Evolutionary conservation across 1,139 yeast species (phyloP).

Genomic region (Pichia inconspicua): DNA sequence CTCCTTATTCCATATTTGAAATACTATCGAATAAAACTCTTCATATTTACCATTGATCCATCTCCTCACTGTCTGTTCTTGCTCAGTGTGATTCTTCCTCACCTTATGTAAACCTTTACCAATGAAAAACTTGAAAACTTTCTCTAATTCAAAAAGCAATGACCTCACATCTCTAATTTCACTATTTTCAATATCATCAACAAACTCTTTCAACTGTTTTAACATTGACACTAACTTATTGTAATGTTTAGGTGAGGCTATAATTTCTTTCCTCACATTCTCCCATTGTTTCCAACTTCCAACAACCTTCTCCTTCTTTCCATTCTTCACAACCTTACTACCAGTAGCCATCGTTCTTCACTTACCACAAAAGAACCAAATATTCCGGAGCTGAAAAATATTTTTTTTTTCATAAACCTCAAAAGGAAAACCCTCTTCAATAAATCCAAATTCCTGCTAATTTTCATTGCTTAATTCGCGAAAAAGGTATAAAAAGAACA

Average conservation of each 20-base stretch:
- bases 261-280: constrained; percentile 30
- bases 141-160: constrained; percentile 44
- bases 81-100: constrained; percentile 34
- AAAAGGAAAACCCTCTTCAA: neutral
- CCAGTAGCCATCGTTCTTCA: neutral
- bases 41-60: constrained; percentile 63
- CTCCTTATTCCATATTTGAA: constrained; percentile 33
- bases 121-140: constrained; percentile 51
- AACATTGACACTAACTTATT: constrained; percentile 46
- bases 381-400: neutral
- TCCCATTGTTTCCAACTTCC: constrained; percentile 19
- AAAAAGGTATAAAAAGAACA: neutral
- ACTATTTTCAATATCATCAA: constrained; percentile 5
- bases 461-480: neutral
- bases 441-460: too few relatives aligned
- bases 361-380: neutral
- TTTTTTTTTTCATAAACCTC: neutral
- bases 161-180: constrained; percentile 34
- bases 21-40: constrained; percentile 41
- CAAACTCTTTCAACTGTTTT: constrained; percentile 31
- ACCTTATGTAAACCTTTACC: constrained; percentile 37
- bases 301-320: constrained; percentile 3
- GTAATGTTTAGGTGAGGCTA: constrained; percentile 38
- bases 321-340: constrained; percentile 6
- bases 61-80: constrained; percentile 40